Base-by-base conservation (phyloP, 192 early-diverging fungal species). In the Coemansia sp. region DNA sequence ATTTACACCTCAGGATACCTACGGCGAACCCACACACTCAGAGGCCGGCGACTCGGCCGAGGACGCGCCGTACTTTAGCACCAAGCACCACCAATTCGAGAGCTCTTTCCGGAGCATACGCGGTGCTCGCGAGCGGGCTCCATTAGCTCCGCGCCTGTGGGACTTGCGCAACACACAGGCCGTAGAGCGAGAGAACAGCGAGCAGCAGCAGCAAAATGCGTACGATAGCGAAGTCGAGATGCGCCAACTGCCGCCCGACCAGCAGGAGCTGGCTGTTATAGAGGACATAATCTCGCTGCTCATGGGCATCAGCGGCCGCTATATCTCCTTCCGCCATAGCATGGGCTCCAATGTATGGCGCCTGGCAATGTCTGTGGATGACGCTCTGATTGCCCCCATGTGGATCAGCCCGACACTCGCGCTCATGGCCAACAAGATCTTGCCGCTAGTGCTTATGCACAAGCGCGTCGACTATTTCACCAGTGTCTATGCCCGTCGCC, bases 241-340 rank as follows among this genome's bases (percentile, higher is more conserved):
- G 64, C 70, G 66, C 29, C 67, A 41, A 55, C 64, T 89, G 65
- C 81, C 82, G 33, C 33, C 77, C 0, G 84, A 86, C 24, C 75
- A 89, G 59, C 95, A 97, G 75, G 95, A 97, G 77, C 88, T 88
- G 72, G 85, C 88, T 10, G 86, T 97, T 29, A 90, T 98, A 27
- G 93, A 98, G 64, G 97, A 98, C 76, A 73, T 97, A 0, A 77
- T 98, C 59, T 97, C 91, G 70, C 90, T 94, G 16, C 82, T 97
- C 76, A 89, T 94, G 88, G 95, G 95, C 7, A 90, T 96, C 40
- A 93, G 94, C 63, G 95, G 97, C 41, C 87, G 86, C 42, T 91
- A 88, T 52, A 83, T 94, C 20, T 73, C 82, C 33, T 82, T 88
- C 27, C 71, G 76, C 5, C 75, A 69, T 27, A 60, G 76, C 10